These are phyloP conservation scores for Nicotiana benthamiana DNA, from an alignment of 257 asterid species.

Conservation along the genomic window DNA sequence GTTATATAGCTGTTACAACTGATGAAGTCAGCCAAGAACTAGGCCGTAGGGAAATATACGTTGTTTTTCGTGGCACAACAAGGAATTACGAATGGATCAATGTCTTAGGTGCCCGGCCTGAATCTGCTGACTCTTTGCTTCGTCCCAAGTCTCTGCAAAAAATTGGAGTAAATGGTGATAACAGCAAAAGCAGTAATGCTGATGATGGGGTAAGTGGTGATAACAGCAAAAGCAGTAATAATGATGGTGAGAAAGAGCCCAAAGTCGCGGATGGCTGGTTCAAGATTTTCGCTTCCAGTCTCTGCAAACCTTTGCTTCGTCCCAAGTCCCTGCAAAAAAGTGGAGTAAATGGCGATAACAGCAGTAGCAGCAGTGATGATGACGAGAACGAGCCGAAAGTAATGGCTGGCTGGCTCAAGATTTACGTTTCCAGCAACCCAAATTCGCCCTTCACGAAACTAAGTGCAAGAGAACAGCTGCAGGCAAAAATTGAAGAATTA, in stretches of 20 bases:
- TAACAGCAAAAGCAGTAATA: background rate
- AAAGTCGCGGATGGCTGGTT: slow-evolving; percentile 79
- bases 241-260: slow-evolving; percentile 23
- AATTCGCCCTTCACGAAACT: slow-evolving; percentile 56
- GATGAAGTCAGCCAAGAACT: slow-evolving; percentile 34
- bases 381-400: slow-evolving; percentile 39
- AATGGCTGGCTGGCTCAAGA: slow-evolving; percentile 70
- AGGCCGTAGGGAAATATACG: slow-evolving; percentile 72
- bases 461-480: slow-evolving; percentile 64
- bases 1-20: slow-evolving; percentile 56
- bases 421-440: slow-evolving; percentile 54
- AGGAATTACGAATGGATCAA: slow-evolving; percentile 68
- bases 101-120: slow-evolving; percentile 34
- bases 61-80: slow-evolving; percentile 71
- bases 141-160: slow-evolving; percentile 13
- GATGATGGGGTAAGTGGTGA: background rate
- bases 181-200: background rate
- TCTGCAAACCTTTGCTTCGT: too few species aligned
- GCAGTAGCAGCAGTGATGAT: slow-evolving; percentile 6
- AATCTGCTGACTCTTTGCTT: slow-evolving; percentile 37
- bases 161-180: background rate
- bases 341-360: background rate
- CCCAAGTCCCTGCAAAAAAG: too few species aligned
- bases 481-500: slow-evolving; percentile 23
- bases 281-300: slow-evolving; percentile 41